Conservation (phyloP, 2,329 filamentous ascomycete genomes). For the Pseudogymnoascus sp. region DNA sequence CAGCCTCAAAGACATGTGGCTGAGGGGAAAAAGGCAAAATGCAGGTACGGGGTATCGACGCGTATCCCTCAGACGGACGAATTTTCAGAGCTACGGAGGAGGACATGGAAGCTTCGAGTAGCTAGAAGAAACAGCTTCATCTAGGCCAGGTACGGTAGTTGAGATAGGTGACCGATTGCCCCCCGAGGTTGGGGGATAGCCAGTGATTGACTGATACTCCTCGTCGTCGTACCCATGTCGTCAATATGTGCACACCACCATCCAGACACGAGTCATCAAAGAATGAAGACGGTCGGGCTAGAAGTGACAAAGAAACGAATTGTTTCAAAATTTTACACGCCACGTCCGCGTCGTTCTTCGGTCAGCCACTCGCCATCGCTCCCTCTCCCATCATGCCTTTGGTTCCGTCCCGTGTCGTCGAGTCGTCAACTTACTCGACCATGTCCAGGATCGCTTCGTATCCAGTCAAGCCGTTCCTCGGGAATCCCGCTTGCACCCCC, state of each 20-base stretch:
- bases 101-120: background rate
- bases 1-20: constrained; percentile 5
- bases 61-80: background rate
- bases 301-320: constrained; percentile 2
- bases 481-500: constrained; percentile 4
- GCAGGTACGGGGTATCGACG: background rate
- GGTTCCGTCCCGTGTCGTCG: background rate
- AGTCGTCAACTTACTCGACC: background rate
- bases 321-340: background rate
- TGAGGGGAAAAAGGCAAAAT: background rate
- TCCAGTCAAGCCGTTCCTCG: constrained; percentile 2
- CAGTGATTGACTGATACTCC: background rate
- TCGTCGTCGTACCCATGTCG: background rate
- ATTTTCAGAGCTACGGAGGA: background rate
- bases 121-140: background rate
- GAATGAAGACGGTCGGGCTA: background rate
- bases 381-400: background rate
- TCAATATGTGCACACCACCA: background rate
- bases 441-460: background rate
- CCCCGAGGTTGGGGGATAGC: background rate
- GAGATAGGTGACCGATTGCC: background rate
- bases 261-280: constrained; percentile 8
- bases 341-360: background rate
- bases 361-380: background rate
- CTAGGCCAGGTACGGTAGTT: background rate